Evolutionary conservation across 495 filamentous ascomycete species (phyloP).

Genomic region (Cryomyces minteri): DNA sequence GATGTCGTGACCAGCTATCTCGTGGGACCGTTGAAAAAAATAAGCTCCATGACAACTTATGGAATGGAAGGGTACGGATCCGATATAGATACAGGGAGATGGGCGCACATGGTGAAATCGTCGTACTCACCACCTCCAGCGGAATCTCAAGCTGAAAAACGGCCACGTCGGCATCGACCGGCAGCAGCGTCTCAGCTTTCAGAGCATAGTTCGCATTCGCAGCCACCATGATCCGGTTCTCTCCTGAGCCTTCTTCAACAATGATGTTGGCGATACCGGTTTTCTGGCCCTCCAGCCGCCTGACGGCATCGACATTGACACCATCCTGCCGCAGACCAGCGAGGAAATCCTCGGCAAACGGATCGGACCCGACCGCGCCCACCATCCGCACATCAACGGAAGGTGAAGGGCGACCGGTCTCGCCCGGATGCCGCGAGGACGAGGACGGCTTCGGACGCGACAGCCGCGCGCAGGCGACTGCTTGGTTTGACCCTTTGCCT

Average conservation of each 20-base stretch:
- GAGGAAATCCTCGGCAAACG: slow-evolving; percentile 34
- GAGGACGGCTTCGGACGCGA: slow-evolving; percentile 27
- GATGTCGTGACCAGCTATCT: no score
- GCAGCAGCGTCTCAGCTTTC: slow-evolving; percentile 11
- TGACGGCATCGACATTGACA: slow-evolving; percentile 40
- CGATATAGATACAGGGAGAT: no score
- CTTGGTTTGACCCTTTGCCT: slow-evolving; percentile 94
- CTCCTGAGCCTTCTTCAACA: slow-evolving; percentile 60
- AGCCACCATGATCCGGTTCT: slow-evolving; percentile 73
- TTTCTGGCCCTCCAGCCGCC: slow-evolving; percentile 27
- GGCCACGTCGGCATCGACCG: slow-evolving; percentile 40
- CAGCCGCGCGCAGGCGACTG: slow-evolving; percentile 55
- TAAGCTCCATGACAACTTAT: no score
- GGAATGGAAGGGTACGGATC: no score
- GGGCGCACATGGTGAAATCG: no score
- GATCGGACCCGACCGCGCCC: slow-evolving; percentile 61
- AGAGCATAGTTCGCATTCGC: slow-evolving; percentile 53
- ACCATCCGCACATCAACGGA: slow-evolving; percentile 49
- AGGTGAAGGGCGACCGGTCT: not conserved
- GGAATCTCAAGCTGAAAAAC: slow-evolving; percentile 87
- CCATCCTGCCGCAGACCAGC: slow-evolving; percentile 28
- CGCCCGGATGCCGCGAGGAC: not conserved
- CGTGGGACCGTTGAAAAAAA: no score
- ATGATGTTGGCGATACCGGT: slow-evolving; percentile 74
- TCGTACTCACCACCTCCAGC: slow-evolving; percentile 34